phyloP scores from a whole-genome alignment of 495 filamentous ascomycete genomes.

The Neurospora pannonica region DNA sequence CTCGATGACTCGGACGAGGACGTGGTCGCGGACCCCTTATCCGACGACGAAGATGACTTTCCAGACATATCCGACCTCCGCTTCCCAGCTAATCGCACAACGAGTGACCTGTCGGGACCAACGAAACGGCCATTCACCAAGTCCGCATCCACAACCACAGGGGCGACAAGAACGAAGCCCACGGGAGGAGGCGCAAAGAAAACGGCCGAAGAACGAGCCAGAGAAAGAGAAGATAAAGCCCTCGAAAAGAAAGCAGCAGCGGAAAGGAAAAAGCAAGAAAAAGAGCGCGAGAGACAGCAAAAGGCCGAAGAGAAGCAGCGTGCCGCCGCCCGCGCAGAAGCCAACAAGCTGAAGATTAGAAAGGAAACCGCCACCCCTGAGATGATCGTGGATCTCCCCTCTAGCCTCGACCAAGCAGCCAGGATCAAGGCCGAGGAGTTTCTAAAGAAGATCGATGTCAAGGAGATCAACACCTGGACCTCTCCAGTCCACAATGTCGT shows the following conservation, averaged over 20 bases:
- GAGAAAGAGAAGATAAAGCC: slow-evolving; percentile 26
- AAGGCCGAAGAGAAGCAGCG: slow-evolving; percentile 55
- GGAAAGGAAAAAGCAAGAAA: slow-evolving; percentile 40
- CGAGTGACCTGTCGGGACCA: neutral
- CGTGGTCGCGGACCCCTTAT: neutral
- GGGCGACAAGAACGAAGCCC: neutral
- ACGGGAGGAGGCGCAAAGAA: slow-evolving; percentile 12
- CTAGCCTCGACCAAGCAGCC: slow-evolving; percentile 42
- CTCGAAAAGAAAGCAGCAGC: slow-evolving; percentile 14
- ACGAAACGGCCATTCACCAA: neutral
- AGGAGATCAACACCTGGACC: slow-evolving; percentile 30
- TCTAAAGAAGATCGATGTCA: slow-evolving; percentile 29
- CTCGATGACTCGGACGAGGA: slow-evolving; percentile 25
- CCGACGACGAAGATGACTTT: slow-evolving; percentile 23
- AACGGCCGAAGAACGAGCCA: slow-evolving; percentile 25
- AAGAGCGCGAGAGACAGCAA: slow-evolving; percentile 48
- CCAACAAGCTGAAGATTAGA: slow-evolving; percentile 66
- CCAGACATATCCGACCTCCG: slow-evolving; percentile 29
- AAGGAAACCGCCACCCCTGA: slow-evolving; percentile 68
- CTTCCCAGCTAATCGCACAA: slow-evolving; percentile 1
- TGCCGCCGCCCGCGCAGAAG: slow-evolving; percentile 59
- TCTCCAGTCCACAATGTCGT: slow-evolving; percentile 51
- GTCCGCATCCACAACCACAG: slow-evolving; percentile 5
- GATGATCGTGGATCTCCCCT: slow-evolving; percentile 76
- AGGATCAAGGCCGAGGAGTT: slow-evolving; percentile 50